Base-by-base conservation (phyloP, 192 early-diverging fungal genomes). In the Coemansia sp. region DNA sequence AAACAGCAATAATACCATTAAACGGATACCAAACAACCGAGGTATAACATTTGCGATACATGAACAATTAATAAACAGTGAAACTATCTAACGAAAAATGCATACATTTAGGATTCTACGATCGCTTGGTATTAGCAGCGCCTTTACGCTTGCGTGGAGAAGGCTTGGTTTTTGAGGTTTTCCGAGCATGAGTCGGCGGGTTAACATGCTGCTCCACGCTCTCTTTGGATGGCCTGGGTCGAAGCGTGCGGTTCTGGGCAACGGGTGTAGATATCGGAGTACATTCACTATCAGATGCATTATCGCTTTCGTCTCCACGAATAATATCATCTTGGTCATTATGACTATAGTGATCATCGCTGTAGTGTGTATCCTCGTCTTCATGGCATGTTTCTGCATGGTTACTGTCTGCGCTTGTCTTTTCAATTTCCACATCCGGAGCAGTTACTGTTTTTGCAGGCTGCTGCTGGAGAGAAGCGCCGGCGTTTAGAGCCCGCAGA, bases 141-240 rank as follows among this genome's bases (percentile, higher is more conserved):
- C 51, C 53, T 35, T 41, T 62, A 43, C 68, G 68, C 49, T 71
- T 71, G 27, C 52, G 62, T 7, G 62, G 58, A 22, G 29, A 57
- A 2, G 29, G 1, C 54, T 39, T 57, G 8, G 43, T 0, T 5
- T 37, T 62, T 11, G 60, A 13, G 9, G 59, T 45, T n/a, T 24
- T 20, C 62, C 26, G 35, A 16, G 41, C 12, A 27, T 19, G 56
- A 18, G 45, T 24, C 18, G 59, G 9, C 12, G 43, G 26, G 14
- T 60, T 18, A 19, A 12, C 26, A 6, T 27, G 24, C 12, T 54
- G 26, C 4, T 26, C 29, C 22, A 60, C 4, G 59, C 43, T 60
- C 20, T 29, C 59, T 23, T 26, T 24, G 1, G 59, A 60, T 1
- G 16, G 23, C n/a, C 8, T 23, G 59, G 13, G n/a, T 1, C 26